Base-by-base conservation (phyloP, 345 rosid genomes). In the Leavenworthia alabamica region DNA sequence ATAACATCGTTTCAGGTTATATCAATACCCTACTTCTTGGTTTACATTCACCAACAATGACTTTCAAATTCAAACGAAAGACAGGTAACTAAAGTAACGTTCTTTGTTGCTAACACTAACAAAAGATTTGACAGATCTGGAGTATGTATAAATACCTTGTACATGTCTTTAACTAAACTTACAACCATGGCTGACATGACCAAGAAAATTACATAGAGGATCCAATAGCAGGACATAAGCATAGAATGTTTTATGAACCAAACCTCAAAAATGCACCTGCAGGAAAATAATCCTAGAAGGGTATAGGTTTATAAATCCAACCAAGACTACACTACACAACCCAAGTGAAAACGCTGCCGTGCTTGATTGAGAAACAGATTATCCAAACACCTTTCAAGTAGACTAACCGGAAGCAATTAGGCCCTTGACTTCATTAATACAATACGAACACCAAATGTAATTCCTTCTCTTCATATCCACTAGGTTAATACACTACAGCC, bases 221-320 rank as follows among this genome's bases (percentile, higher is more conserved):
- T 68, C 37, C 45, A 53, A 44, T 44, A 60, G 56, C 54, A 17
- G 32, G 61, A 35, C 47, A 60, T 50, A 28, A 60, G 32, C 57
- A 50, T 60, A 15, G 4, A 8, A 14, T 13, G 27, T 49, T 27
- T 55, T 45, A 37, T 36, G 15, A 56, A 49, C 27, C 10, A 49
- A 39, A 29, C 19, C 33, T 27, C 42, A 46, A 17, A 35, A 16
- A 5, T 59, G 14, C n/a, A 36, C 46, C 37, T 50, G 22, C 60
- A 20, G 58, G 33, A 7, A 47, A 37, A 47, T 35, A 45, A 19
- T 39, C 56, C 50, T 48, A 47, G 23, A 55, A 33, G 54, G 27
- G 20, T 48, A 37, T 4, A 54, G 6, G 49, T 37, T 36, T 19
- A 5, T 36, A 58, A 9, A 33, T 51, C 46, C 29, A 51, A 60